phyloP scores from a whole-genome alignment of 202 grass and related monocot species.

The Bolboschoenoplectus hybrid region DNA sequence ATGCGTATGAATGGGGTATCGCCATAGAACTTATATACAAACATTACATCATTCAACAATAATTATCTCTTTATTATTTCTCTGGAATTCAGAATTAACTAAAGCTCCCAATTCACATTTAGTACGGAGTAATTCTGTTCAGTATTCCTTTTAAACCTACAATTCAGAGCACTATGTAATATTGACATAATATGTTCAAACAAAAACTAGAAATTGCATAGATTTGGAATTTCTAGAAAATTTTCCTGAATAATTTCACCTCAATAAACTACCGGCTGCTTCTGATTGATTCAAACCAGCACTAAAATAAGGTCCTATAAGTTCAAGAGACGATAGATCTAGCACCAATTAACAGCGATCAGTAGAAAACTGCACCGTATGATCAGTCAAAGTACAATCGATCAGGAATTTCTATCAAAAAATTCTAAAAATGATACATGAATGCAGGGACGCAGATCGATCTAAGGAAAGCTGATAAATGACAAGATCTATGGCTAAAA shows the following conservation, averaged over 20 bases:
- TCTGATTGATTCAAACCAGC: background rate
- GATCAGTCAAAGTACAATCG: background rate
- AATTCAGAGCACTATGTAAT: background rate
- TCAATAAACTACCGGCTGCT: background rate
- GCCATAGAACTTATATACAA: background rate
- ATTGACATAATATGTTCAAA: background rate
- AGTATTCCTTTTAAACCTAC: background rate
- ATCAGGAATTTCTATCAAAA: constrained; percentile 15
- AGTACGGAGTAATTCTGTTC: background rate
- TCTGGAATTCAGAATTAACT: background rate
- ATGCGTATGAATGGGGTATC: background rate
- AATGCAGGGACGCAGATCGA: background rate
- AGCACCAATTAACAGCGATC: background rate
- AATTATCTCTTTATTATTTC: background rate
- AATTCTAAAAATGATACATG: background rate
- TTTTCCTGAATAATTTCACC: background rate
- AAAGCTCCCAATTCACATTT: background rate
- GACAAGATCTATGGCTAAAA: background rate
- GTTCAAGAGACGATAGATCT: background rate
- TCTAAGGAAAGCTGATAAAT: background rate
- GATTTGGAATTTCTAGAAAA: background rate
- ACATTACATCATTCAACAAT: background rate
- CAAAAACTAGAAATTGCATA: background rate
- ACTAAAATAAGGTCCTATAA: background rate
- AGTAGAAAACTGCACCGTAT: background rate